These are phyloP conservation scores for Aspergillus indologenus DNA, from an alignment of 495 filamentous ascomycete genomes.

Conservation along the genomic window DNA sequence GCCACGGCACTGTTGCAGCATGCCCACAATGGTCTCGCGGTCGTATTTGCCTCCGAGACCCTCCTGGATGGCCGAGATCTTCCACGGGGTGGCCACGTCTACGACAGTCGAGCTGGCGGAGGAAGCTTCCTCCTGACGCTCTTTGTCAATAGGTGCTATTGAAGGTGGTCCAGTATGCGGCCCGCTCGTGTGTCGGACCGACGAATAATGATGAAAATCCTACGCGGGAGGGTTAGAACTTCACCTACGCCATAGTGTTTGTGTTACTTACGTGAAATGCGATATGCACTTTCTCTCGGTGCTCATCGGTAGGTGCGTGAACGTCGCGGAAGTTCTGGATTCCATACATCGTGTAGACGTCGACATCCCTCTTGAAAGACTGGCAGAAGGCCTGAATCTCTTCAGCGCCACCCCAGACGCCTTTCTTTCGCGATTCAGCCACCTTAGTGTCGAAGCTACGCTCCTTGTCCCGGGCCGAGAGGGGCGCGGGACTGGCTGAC, in stretches of 20 bases:
- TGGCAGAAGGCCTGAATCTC: constrained; percentile 67
- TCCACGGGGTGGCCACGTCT: constrained; percentile 51
- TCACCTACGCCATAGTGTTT: not conserved
- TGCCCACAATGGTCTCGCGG: constrained; percentile 52
- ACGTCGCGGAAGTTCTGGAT: constrained; percentile 47
- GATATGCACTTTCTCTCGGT: constrained; percentile 54
- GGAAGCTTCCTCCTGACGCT: constrained; percentile 17
- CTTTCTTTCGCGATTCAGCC: constrained; percentile 55
- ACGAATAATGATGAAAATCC: constrained; percentile 72
- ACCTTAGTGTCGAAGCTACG: constrained; percentile 61
- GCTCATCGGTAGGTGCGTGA: constrained; percentile 41
- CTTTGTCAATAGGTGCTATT: constrained; percentile 29
- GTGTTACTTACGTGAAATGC: constrained; percentile 64
- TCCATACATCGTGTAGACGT: constrained; percentile 56
- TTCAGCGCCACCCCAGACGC: constrained; percentile 69
- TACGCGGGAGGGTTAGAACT: constrained; percentile 5
- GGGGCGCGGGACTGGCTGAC: constrained; percentile 31
- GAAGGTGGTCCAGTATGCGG: constrained; percentile 56
- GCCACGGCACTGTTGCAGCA: constrained; percentile 58
- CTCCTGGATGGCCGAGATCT: constrained; percentile 56
- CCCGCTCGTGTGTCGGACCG: constrained; percentile 60
- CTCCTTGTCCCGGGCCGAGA: constrained; percentile 56
- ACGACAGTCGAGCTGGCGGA: constrained; percentile 10
- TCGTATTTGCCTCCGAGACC: constrained; percentile 56
- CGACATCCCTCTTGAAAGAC: constrained; percentile 59